Evolutionary conservation across 306 rosid species (phyloP).

Genomic region (Cucumis sativus): DNA sequence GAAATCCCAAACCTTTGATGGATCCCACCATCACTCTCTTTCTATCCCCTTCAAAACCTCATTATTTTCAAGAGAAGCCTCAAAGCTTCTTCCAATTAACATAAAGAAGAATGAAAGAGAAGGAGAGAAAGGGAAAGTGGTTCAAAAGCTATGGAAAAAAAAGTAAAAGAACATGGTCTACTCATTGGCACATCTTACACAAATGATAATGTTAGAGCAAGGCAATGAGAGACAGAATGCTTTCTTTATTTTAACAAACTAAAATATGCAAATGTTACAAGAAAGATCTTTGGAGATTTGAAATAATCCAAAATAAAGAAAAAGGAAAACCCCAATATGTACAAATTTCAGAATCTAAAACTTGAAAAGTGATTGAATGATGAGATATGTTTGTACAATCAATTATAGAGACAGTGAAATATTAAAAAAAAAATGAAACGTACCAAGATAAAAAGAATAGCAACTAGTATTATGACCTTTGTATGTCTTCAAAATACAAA

Average conservation of each 20-base stretch:
- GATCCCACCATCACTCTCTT: constrained; percentile 52
- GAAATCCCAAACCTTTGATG: constrained; percentile 8
- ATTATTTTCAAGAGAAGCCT: neutral
- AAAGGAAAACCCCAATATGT: neutral
- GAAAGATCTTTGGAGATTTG: neutral
- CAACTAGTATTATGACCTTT: no score
- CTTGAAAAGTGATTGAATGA: neutral
- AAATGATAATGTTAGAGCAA: constrained; percentile 8
- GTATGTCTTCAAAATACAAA: no score
- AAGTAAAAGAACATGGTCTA: constrained; percentile 21
- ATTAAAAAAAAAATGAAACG: neutral
- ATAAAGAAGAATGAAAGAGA: neutral
- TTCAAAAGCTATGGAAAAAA: constrained; percentile 25
- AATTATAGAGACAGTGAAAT: neutral
- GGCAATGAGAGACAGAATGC: constrained; percentile 13
- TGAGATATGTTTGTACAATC: neutral
- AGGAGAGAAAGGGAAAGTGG: constrained; percentile 15
- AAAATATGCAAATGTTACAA: neutral
- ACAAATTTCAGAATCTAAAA: neutral
- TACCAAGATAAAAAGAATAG: no score
- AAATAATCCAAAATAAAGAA: neutral
- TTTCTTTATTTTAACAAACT: neutral
- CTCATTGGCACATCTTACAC: constrained; percentile 13
- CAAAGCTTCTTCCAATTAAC: neutral
- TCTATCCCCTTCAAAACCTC: neutral